Conservation (phyloP, 2,329 filamentous ascomycete genomes). For the Botrytis hyacinthi region DNA sequence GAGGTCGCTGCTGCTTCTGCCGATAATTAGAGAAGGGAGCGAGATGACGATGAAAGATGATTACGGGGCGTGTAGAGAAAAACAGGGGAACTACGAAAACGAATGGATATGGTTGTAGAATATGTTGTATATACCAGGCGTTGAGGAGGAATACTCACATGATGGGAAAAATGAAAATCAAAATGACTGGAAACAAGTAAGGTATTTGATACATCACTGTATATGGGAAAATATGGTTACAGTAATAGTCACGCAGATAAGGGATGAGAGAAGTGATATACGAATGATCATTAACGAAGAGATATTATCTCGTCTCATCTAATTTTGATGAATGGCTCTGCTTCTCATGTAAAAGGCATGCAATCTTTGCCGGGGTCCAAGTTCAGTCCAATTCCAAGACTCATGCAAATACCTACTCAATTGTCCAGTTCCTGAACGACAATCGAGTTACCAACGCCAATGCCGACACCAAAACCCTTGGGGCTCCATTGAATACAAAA, state of each 20-base stretch:
- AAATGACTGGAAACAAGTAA: not conserved
- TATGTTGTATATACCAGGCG: slow-evolving; percentile 27
- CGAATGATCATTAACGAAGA: slow-evolving; percentile 10
- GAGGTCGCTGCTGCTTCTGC: slow-evolving; percentile 19
- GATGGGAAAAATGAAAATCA: slow-evolving; percentile 4
- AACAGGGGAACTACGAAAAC: not conserved
- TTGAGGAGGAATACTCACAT: slow-evolving; percentile 23
- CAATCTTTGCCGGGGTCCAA: slow-evolving; percentile 2
- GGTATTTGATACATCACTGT: not conserved
- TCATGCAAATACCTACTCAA: not conserved
- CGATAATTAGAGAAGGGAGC: slow-evolving; percentile 8
- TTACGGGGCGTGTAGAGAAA: not conserved
- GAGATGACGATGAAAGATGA: not conserved
- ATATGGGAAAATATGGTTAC: not conserved
- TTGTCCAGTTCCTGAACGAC: not conserved
- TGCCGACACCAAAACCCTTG: slow-evolving; percentile 9
- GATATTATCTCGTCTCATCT: slow-evolving; percentile 10
- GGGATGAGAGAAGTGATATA: slow-evolving; percentile 6
- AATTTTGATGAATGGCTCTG: not conserved
- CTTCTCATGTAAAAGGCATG: slow-evolving; percentile 7
- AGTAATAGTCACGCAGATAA: not conserved
- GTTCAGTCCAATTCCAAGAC: slow-evolving; percentile 5
- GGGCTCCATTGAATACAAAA: slow-evolving; percentile 19
- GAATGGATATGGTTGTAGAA: slow-evolving; percentile 1
- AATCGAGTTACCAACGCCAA: slow-evolving; percentile 6